A percentile compares a stretch with the other conserved stretches of the same genome.
These are phyloP conservation scores for Phyllosticta paracitricarpa DNA, from an alignment of 2,329 filamentous ascomycete species.

Conservation along the genomic window DNA sequence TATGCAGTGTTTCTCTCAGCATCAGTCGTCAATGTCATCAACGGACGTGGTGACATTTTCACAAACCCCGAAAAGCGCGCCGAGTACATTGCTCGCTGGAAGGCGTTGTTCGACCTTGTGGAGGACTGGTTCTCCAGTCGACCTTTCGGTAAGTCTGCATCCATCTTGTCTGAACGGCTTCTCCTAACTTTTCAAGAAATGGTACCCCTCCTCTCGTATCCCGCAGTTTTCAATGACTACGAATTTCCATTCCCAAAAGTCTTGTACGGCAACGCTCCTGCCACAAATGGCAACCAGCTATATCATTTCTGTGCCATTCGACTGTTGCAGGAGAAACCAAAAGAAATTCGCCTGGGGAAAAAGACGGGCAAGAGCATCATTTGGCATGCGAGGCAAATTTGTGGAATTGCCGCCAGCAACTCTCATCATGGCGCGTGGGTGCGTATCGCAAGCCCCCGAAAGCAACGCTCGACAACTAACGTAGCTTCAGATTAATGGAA, in stretches of 20 bases:
- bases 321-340: conserved; percentile 19
- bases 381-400: conserved; percentile 39
- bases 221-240: conserved; percentile 2
- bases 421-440: conserved; percentile 34
- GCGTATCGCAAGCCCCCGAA: conserved; percentile 28
- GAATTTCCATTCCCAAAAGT: conserved; percentile 13
- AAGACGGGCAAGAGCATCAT: conserved; percentile 26
- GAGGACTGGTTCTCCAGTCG: conserved; percentile 24
- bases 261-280: conserved; percentile 14
- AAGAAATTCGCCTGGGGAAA: conserved; percentile 11
- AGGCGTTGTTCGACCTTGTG: conserved; percentile 22
- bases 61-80: conserved; percentile 11
- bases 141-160: conserved; percentile 10
- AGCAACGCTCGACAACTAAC: neutral
- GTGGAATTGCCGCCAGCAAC: conserved; percentile 37
- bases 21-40: conserved; percentile 27
- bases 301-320: conserved; percentile 14
- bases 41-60: conserved; percentile 16
- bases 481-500: neutral
- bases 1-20: conserved; percentile 49
- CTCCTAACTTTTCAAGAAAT: conserved; percentile 5
- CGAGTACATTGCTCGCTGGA: conserved; percentile 21
- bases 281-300: conserved; percentile 15
- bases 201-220: conserved; percentile 11
- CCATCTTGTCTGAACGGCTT: too few relatives aligned